phyloP scores from a whole-genome alignment of 305 asterid species.

The Solanum hybrid region DNA sequence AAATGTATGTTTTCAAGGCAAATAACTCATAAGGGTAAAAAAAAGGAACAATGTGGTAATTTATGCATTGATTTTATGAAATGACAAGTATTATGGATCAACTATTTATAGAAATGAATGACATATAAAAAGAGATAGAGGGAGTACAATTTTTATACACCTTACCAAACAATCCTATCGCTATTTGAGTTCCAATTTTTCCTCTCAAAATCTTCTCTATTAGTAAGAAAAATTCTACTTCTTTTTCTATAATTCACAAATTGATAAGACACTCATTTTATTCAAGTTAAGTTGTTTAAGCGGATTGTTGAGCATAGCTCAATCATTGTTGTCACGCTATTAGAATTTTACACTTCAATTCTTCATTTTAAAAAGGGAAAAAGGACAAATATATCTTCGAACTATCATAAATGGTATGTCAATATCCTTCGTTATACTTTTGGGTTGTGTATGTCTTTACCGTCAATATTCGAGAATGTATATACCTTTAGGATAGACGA shows the following conservation, averaged over 20 bases:
- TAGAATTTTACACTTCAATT: neutral
- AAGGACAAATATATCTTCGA: rapidly evolving
- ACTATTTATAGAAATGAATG: no score
- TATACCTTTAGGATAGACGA: no score
- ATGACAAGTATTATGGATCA: no score
- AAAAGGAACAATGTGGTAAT: no score
- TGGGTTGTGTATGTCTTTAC: no score
- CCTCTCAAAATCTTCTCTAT: neutral
- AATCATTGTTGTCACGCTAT: neutral
- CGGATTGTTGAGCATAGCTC: neutral
- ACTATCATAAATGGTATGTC: no score
- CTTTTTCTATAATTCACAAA: neutral
- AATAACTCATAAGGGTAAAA: no score
- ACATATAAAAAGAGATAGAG: no score
- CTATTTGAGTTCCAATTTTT: neutral
- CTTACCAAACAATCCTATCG: neutral
- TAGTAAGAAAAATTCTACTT: neutral
- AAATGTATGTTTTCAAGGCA: no score
- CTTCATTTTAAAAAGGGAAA: neutral
- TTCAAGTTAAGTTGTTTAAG: neutral
- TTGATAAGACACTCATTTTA: neutral
- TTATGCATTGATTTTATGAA: no score
- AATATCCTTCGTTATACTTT: no score
- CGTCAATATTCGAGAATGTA: no score
- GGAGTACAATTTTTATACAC: neutral